Percentiles rank a stretch among this genome's conserved stretches.
Evolutionary conservation across 768 basidiomycete species (phyloP).

Genomic region (Tulasnella sp.): DNA sequence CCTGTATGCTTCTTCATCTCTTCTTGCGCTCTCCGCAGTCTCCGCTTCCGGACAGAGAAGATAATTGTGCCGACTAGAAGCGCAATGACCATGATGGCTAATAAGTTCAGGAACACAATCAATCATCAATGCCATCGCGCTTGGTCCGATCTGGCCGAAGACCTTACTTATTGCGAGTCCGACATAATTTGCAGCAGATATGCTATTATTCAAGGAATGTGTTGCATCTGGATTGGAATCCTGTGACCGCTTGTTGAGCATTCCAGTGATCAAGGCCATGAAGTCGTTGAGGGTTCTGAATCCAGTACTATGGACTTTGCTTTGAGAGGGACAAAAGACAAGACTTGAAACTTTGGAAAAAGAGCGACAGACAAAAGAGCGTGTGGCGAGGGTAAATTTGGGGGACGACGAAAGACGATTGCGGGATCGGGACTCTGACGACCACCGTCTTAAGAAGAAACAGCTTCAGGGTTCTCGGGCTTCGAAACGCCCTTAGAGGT

Average conservation of each 20-base stretch:
- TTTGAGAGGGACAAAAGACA: not conserved
- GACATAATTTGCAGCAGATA: not conserved
- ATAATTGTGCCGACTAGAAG: not conserved
- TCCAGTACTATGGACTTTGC: too few species aligned
- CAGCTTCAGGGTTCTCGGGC: not conserved
- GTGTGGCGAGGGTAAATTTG: not conserved
- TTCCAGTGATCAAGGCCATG: not conserved
- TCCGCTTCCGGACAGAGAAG: not conserved
- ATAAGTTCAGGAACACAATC: not conserved
- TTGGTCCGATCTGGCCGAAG: too few species aligned
- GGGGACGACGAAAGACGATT: not conserved
- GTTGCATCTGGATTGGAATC: not conserved
- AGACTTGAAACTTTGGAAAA: not conserved
- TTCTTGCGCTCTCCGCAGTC: not conserved
- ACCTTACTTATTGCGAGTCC: not conserved
- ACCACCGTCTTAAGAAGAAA: not conserved
- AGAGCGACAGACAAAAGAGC: not conserved
- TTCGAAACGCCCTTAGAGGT: not conserved
- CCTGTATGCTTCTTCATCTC: not conserved
- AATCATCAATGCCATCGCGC: not conserved
- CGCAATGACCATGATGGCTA: not conserved
- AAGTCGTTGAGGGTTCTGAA: not conserved
- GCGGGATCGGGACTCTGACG: not conserved
- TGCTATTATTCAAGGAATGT: not conserved
- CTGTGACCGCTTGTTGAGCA: not conserved